Base-by-base conservation (phyloP, 805 yeast genomes). In the Saccharomycopsis lassenensis region DNA sequence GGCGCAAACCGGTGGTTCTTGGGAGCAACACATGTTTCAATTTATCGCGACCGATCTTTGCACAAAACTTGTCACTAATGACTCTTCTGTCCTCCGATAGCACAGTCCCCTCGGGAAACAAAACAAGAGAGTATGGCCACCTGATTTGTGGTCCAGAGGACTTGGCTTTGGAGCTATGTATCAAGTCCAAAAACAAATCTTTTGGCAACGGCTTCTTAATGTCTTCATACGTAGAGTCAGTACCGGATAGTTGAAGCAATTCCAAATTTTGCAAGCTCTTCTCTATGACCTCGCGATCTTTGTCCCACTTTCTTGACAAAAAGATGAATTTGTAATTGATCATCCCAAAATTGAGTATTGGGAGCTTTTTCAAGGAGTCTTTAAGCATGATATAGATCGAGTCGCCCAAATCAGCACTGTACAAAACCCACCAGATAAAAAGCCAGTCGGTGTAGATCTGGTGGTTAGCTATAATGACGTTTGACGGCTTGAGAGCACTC, bases 81-180 rank as follows among this genome's bases (percentile, higher is more conserved):
- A 48, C 58, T 32, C 72, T 65, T 2, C 95, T 84, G 41, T 71
- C 67, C 4, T 63, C 65, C 25, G 91, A 76, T 37, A 81, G 59
- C 40, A 85, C 91, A 0, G 98, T 91, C 4, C 98, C 98, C 56
- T 91, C 98, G 1, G 98, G 98, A 58, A 80, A 91, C 19, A 91
- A 55, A 16, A 87, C 58, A 31, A 91, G 55, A 65, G 79, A 74
- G 44, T 77, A 76, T 3, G 81, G 77, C 71, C 73, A 68, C 5
- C 51, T 42, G 5, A 39, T 24, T 17, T 44, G 18, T 5, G 6
- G 8, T 7, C 18, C 27, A 8, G n/a, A n/a, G n/a, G n/a, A n/a
- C n/a, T n/a, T n/a, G n/a, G n/a, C n/a, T n/a, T n/a, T n/a, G n/a
- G n/a, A n/a, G n/a, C n/a, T n/a, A n/a, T n/a, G n/a, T n/a, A n/a